Conservation (phyloP, 2,329 filamentous ascomycete species). For the Tolypocladium guangdongense region DNA sequence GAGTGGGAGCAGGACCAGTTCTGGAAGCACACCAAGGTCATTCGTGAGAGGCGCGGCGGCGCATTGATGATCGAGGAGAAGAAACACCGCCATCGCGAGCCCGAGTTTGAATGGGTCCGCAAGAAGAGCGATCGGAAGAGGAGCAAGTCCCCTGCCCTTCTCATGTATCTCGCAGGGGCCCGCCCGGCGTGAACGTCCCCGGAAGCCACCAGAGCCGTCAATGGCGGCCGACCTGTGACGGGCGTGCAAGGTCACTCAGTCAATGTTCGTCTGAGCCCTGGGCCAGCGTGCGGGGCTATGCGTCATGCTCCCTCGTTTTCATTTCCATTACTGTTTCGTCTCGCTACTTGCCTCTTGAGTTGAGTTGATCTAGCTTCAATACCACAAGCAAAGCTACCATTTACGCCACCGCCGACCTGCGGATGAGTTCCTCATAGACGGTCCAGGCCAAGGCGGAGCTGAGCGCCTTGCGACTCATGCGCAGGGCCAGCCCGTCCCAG, state of each 20-base stretch:
- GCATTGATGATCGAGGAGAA: constrained; percentile 37
- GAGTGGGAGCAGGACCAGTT: constrained; percentile 61
- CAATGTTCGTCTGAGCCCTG: background rate
- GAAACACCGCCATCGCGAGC: constrained; percentile 29
- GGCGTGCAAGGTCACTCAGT: background rate
- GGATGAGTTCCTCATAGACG: constrained; percentile 84
- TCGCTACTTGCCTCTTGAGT: background rate
- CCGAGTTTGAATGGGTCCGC: constrained; percentile 45
- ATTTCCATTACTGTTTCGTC: background rate
- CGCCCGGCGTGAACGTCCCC: constrained; percentile 23
- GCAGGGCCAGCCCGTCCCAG: constrained; percentile 74
- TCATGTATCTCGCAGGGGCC: constrained; percentile 47
- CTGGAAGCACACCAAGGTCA: constrained; percentile 57
- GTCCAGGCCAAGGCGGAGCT: constrained; percentile 97
- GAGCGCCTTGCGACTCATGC: constrained; percentile 83
- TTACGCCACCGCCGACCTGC: constrained; percentile 31
- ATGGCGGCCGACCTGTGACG: background rate
- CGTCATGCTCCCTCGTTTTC: background rate
- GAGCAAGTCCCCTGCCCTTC: constrained; percentile 44
- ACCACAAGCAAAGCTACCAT: background rate
- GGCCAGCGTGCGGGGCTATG: background rate
- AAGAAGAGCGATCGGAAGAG: constrained; percentile 43
- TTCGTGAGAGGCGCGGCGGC: constrained; percentile 43
- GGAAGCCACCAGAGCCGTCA: background rate
- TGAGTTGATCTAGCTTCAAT: background rate